Evolutionary conservation across 345 rosid genomes (phyloP).

Genomic region (Pistacia vera): DNA sequence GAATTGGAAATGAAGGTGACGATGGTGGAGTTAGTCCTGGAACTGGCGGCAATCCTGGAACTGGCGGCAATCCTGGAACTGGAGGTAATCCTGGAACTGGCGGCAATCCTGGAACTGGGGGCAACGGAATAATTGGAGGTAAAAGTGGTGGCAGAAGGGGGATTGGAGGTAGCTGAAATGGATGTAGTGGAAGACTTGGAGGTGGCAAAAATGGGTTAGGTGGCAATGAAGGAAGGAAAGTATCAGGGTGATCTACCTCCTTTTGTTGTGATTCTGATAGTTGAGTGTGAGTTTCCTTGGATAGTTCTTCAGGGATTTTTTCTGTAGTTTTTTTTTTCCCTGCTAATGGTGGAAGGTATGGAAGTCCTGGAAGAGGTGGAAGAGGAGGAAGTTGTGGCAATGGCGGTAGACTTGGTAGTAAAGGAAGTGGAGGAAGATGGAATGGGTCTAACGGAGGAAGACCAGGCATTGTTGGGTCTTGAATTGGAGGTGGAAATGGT

Average conservation of each 20-base stretch:
- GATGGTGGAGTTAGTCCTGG: slow-evolving; percentile 46
- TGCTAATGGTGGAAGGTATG: slow-evolving; percentile 47
- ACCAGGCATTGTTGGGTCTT: slow-evolving; percentile 33
- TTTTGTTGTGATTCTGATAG: slow-evolving; percentile 20
- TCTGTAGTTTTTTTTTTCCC: slow-evolving; percentile 12
- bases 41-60: slow-evolving; percentile 30
- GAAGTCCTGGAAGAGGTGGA: slow-evolving; percentile 46
- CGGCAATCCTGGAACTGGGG: too few species aligned
- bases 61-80: too few species aligned
- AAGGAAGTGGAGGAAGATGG: slow-evolving; percentile 43
- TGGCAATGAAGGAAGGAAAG: slow-evolving; percentile 25
- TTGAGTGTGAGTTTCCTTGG: not conserved
- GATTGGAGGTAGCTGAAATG: slow-evolving; percentile 33
- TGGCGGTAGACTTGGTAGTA: slow-evolving; percentile 46
- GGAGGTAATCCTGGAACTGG: too few species aligned
- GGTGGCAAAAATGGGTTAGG: slow-evolving; percentile 25
- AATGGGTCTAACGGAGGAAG: slow-evolving; percentile 27
- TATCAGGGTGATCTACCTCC: slow-evolving; percentile 6
- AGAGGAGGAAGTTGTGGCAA: slow-evolving; percentile 54
- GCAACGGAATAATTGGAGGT: slow-evolving; percentile 1
- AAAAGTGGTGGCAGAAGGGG: slow-evolving; percentile 35
- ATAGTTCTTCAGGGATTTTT: slow-evolving; percentile 6
- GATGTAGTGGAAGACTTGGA: slow-evolving; percentile 10
- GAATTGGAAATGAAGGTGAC: slow-evolving; percentile 36
- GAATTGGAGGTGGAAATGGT: slow-evolving; percentile 44